Base-by-base conservation (phyloP, 345 rosid species). In the Abelmoschus esculentus region DNA sequence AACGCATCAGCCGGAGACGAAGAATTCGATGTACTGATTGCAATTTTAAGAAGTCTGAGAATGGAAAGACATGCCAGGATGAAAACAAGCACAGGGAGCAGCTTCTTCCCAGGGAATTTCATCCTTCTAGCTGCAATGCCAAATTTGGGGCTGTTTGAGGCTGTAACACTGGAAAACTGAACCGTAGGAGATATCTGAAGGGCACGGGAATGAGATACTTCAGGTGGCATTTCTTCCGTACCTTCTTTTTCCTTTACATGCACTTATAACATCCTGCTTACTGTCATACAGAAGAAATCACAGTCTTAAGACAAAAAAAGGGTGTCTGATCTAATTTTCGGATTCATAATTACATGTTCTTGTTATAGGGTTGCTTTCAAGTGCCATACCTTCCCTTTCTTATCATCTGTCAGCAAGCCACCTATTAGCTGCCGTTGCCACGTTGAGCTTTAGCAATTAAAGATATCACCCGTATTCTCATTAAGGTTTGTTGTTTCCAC, bases 401-500 rank as follows among this genome's bases (percentile, higher is more conserved):
- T 53, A 26, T 40, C 63, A 58, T 68, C 74, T 78, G 55, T 50
- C 18, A 50, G 55, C 18, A n/a, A 50, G 55, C 15, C 55, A 50
- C 55, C 55, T 50, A 50, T 15, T 50, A n/a, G 72, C 36, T 55
- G 53, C 29, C 53, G 80, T 61, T 70, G 75, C 77, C 60, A 52
- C 55, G 59, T 70, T 9, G 26, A 53, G 11, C 14, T 18, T 17
- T 15, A n/a, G 56, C 56, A 52, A 52, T 52, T 52, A 52, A 52
- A 52, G 55, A 17, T 17, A 52, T 5, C n/a, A 52, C 7, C 56
- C 10, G 10, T 52, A n/a, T 11, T 38, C 58, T 55, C 44, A 70
- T 54, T 50, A 60, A 76, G 34, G 74, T 73, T 73, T 66, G 79
- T 73, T 72, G 69, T 72, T 53, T 53, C 60, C n/a, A 46, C 74